Conservation (phyloP, 306 rosid species). For the Cucurbita moschata region DNA sequence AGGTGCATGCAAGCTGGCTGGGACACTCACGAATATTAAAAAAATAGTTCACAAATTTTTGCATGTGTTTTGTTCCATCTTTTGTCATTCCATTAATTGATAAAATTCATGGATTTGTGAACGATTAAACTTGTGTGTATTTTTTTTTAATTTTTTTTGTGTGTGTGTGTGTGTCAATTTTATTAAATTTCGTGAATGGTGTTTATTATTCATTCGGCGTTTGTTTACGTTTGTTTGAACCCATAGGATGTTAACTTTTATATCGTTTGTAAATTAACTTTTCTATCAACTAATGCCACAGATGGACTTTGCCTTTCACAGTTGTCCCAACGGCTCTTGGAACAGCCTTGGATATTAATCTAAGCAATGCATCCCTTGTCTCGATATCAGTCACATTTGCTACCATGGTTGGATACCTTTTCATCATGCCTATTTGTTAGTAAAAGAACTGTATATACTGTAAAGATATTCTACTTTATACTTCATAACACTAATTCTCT, state of each 20-base stretch:
- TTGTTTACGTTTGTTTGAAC: constrained; percentile 5
- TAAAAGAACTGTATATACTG: not conserved
- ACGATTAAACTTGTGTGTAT: not conserved
- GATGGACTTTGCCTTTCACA: constrained; percentile 99
- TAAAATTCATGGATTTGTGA: not conserved
- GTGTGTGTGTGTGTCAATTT: not conserved
- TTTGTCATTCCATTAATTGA: not conserved
- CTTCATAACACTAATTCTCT: not conserved
- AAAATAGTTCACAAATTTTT: not conserved
- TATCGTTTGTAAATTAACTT: constrained; percentile 47
- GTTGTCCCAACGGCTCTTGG: constrained; percentile 99
- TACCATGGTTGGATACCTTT: constrained; percentile 71
- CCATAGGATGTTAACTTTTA: constrained; percentile 6
- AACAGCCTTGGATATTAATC: constrained; percentile 83
- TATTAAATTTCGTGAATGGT: not conserved
- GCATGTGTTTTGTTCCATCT: no score
- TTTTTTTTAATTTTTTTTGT: not conserved
- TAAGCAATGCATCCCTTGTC: constrained; percentile 96
- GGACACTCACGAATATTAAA: no score
- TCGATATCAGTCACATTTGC: constrained; percentile 94
- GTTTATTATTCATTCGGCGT: not conserved
- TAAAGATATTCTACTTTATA: constrained; percentile 10
- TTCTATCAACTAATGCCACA: constrained; percentile 98
- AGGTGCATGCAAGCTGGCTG: no score
- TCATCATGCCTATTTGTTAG: constrained; percentile 5